Evolutionary conservation across 306 rosid genomes (phyloP).

Genomic region (Betula pendula): DNA sequence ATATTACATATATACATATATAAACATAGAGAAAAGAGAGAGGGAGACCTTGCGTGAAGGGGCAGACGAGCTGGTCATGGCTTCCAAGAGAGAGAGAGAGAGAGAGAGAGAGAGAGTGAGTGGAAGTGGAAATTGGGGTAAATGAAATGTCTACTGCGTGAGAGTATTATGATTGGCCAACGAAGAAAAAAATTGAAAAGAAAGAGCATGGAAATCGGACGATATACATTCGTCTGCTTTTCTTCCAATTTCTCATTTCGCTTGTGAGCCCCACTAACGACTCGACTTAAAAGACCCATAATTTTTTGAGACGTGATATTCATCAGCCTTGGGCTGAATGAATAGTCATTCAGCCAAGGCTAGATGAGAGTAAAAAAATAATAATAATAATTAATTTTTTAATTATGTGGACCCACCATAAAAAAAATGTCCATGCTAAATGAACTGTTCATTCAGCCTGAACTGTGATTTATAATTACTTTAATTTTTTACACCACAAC

Average conservation of each 20-base stretch:
- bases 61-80: constrained; percentile 8
- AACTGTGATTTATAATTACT: too few relatives aligned
- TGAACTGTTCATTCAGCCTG: too few relatives aligned
- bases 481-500: too few relatives aligned
- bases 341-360: too few relatives aligned
- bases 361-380: too few relatives aligned
- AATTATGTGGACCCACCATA: too few relatives aligned
- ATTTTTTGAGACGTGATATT: too few relatives aligned
- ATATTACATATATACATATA: neutral
- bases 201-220: neutral
- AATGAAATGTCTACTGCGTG: neutral
- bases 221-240: neutral
- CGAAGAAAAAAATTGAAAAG: neutral
- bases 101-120: neutral
- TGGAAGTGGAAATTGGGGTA: neutral
- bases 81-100: neutral
- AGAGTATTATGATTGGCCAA: neutral
- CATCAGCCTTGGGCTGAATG: too few relatives aligned
- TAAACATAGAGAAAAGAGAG: neutral
- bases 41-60: constrained; percentile 21
- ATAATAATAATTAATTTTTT: too few relatives aligned
- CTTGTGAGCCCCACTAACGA: neutral
- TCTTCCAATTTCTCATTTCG: neutral
- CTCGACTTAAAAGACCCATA: too few relatives aligned
- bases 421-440: too few relatives aligned